Base-by-base conservation (phyloP, 2,329 filamentous ascomycete species). In the Pyrenophora tritici-repentis region DNA sequence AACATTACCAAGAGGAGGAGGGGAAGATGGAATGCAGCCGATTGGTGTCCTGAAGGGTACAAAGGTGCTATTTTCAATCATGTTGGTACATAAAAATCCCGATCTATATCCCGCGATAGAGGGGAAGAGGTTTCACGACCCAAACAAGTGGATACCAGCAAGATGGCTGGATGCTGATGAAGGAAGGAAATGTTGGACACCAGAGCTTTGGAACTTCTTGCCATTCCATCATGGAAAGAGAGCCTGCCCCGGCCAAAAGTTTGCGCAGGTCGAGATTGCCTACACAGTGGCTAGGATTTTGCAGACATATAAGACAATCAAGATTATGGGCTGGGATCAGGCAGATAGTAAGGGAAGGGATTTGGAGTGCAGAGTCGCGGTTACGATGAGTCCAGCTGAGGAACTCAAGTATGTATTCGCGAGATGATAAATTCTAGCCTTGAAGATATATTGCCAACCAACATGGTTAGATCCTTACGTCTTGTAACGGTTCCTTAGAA, bases 1-100 rank as follows among this genome's bases (percentile, higher is more conserved):
- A 3, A 38, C 61, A 0, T 40, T 75, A 0, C 71, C 72, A 0
- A 56, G 49, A 6, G 72, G 72, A 22, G 70, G 68, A 4, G 71
- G 72, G 1, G 32, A 45, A 0, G 59, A 68, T 16, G 65, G 64
- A n/a, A 39, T 6, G 0, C 22, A 50, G 1, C 72, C 73, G 0
- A 26, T 73, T 4, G 42, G 66, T 13, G 49, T 74, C 2, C 58
- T 61, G 13, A 70, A 68, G 32, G 71, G 70, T 9, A 38, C 44
- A 12, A 38, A 38, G 10, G 24, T 38, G 17, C 20, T 38, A 17
- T 38, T 17, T 42, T 38, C 36, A 10, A 38, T 38, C 16, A 20
- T 17, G 12, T 38, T 17, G 17, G 20, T 38, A 38, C 36, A 38
- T 10, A 38, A 38, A 13, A 38, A 38, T 22, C 36, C 17, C 10